Base-by-base conservation (phyloP, 2,329 filamentous ascomycete species). In the Penicillium sp. region DNA sequence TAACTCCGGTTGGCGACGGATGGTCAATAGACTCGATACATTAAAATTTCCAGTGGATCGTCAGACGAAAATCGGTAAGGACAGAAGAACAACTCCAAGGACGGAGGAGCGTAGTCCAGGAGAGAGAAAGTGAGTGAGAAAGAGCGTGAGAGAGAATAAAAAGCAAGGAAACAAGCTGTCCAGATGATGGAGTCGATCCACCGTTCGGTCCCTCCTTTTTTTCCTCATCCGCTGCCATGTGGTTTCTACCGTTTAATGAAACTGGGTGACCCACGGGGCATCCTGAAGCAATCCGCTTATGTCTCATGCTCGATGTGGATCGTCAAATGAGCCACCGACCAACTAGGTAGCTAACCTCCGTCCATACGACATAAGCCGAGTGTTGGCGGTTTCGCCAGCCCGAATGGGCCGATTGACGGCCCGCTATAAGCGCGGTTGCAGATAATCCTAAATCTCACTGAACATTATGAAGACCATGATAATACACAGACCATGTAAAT, bases 191-290 rank as follows among this genome's bases (percentile, higher is more conserved):
- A 25, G 49, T 10, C 34, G 49, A 41, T 38, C 49, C 37, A 53
- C 39, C 37, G 37, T 39, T 41, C 38, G 51, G 51, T 42, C 20
- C 51, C 51, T 42, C 38, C 51, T 42, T 53, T 20, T 53, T 52
- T 20, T 17, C 5, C 17, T 31, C n/a, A 20, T 43, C 39, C 51
- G n/a, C 39, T 47, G 52, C 51, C 51, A 55, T 45, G 41, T 55
- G 41, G 41, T 45, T 55, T 37, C 47, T 55, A 47, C 52, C 20
- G 52, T 39, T 20, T 25, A 52, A 56, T 59, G 61, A 63, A 59
- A 63, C 59, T 56, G 31, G 39, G 43, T 56, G 61, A 63, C 61
- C 63, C 63, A 65, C 61, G 57, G 49, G 61, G 55, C 52, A 59
- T 41, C 61, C 61, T 63, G 59, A 63, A 58, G 52, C 51, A 60